Percentiles rank a stretch among this genome's conserved stretches.
These are phyloP conservation scores for Solanum ahanhuiri DNA, from an alignment of 257 asterid genomes.

Conservation along the genomic window DNA sequence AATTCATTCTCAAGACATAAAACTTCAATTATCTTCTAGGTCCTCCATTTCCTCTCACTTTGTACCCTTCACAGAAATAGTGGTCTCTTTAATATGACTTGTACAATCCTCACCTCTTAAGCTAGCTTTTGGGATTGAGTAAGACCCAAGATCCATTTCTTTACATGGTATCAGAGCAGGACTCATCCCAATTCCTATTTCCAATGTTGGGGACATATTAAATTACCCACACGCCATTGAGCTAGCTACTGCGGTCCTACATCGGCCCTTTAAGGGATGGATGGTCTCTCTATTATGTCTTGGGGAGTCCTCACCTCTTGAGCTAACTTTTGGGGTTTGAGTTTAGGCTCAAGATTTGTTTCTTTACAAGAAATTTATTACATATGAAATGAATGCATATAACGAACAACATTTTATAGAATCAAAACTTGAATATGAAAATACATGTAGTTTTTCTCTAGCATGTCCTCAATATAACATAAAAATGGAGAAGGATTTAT, in stretches of 20 bases:
- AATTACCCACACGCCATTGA: neutral
- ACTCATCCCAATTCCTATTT: neutral
- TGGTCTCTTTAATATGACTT: neutral
- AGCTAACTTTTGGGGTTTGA: neutral
- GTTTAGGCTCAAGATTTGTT: neutral
- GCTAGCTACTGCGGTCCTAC: neutral
- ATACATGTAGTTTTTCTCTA: neutral
- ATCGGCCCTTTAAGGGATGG: neutral
- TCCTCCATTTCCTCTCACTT: neutral
- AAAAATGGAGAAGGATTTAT: neutral
- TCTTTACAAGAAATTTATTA: neutral
- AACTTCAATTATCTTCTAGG: neutral
- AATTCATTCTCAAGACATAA: neutral
- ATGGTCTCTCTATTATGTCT: neutral
- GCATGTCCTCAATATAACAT: neutral
- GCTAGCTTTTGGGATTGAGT: neutral
- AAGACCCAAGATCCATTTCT: neutral
- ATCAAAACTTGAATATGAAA: neutral
- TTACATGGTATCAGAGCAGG: neutral
- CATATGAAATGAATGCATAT: neutral
- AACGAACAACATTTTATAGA: neutral
- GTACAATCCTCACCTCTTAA: neutral
- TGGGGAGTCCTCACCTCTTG: neutral
- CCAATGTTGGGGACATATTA: neutral
- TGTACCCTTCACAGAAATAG: neutral